Evolutionary conservation across 495 filamentous ascomycete genomes (phyloP), one percentile per base, ranked within the genome.

Genomic region (Melanomma pulvis-pyrius): DNA sequence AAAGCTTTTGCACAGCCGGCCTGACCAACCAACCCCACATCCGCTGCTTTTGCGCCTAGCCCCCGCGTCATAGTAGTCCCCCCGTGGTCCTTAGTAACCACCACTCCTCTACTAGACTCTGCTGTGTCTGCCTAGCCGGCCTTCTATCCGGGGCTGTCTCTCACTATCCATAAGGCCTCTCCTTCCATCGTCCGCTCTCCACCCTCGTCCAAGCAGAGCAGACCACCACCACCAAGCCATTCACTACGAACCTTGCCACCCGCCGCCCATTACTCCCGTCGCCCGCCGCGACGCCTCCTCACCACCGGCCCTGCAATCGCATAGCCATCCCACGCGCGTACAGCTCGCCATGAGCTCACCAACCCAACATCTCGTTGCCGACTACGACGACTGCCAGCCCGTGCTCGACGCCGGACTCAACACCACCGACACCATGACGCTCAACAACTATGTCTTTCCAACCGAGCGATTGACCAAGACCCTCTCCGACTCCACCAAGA

Each of bases 371-470:
- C 19, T 17, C n/a, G 50, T 39, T 49, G 39, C 58, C 26, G 53
- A 51, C 52, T 36, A 58, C 53, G 41, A 55, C 64, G 36, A 25
- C 44, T n/a, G 13, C 7, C 63, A 63, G 47, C 59, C 65, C n/a
- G 39, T 24, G 30, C 22, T 49, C 52, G 28, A 52, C 48, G 44
- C 32, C 54, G 61, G 47, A 32, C 59, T 67, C 49, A 48, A 52
- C 32, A 53, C 44, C 22, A 34, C 59, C 19, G 59, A 54, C 44
- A 47, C 54, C 49, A 57, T 65, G 64, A 55, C 69, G 29, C 59
- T 82, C 63, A 77, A 80, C 61, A 79, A 86, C 61, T 96, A 96
- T 78, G 79, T 73, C 57, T 96, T 96, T 71, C 92, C 92, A 1
- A 80, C 82, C 36, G 73, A 86, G 46, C 86, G 91, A 55, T 78